A percentile compares a stretch with the other conserved stretches of the same genome.
These are phyloP conservation scores for Rhizopus sp. DNA, from an alignment of 371 early-diverging fungal genomes.

Conservation along the genomic window DNA sequence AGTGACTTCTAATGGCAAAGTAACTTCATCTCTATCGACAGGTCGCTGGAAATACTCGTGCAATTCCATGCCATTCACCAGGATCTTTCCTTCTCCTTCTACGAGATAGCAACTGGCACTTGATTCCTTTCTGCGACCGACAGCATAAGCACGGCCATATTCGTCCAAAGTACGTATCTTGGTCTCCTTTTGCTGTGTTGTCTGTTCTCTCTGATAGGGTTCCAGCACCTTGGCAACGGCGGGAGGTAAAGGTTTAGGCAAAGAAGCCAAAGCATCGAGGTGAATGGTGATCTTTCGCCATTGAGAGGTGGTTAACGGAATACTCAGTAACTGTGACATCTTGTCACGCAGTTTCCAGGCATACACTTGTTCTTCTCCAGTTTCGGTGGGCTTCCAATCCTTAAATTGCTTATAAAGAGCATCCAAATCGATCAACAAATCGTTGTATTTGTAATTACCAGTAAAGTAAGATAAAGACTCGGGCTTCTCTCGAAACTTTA, in stretches of 20 bases:
- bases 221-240: slow-evolving; percentile 47
- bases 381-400: slow-evolving; percentile 25
- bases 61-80: slow-evolving; percentile 84
- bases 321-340: slow-evolving; percentile 40
- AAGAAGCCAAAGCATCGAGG: slow-evolving; percentile 54
- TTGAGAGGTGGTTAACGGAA: slow-evolving; percentile 63
- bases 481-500: slow-evolving; percentile 58
- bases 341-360: slow-evolving; percentile 60
- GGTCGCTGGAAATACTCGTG: slow-evolving; percentile 75
- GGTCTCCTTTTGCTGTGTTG: slow-evolving; percentile 14
- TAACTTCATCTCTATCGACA: slow-evolving; percentile 67
- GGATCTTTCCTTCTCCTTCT: slow-evolving; percentile 74
- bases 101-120: slow-evolving; percentile 80
- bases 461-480: slow-evolving; percentile 86
- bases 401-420: slow-evolving; percentile 57
- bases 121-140: slow-evolving; percentile 88
- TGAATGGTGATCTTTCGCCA: slow-evolving; percentile 61
- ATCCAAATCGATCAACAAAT: slow-evolving; percentile 73
- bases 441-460: slow-evolving; percentile 81
- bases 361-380: slow-evolving; percentile 25
- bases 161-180: slow-evolving; percentile 65
- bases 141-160: slow-evolving; percentile 77
- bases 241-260: slow-evolving; percentile 53
- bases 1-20: slow-evolving; percentile 77
- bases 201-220: slow-evolving; percentile 43